Conservation (phyloP, 2,329 filamentous ascomycete genomes). For the Tolypocladium pustulatum region DNA sequence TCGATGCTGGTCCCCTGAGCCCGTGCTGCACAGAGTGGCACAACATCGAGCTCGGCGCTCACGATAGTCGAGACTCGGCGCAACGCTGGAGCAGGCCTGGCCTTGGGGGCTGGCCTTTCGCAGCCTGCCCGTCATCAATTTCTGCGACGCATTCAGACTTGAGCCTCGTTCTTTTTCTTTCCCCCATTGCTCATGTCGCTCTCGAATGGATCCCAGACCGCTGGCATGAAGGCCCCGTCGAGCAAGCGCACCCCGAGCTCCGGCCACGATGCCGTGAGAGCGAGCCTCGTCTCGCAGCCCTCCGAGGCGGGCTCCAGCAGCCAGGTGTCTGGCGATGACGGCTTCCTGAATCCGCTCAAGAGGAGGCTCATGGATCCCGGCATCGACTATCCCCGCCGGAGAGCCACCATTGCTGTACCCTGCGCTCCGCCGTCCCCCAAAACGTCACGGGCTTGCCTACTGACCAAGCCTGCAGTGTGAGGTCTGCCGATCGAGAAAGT, state of each 20-base stretch:
- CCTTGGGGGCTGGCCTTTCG: no score
- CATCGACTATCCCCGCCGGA: constrained; percentile 52
- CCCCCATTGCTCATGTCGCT: not conserved
- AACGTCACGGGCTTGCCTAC: not conserved
- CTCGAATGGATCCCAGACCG: not conserved
- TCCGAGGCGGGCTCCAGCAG: constrained; percentile 35
- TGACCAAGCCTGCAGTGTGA: constrained; percentile 49
- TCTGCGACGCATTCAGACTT: not conserved
- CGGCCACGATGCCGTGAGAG: constrained; percentile 44
- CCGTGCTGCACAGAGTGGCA: not conserved
- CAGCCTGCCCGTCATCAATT: not conserved
- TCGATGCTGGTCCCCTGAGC: not conserved
- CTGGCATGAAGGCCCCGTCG: constrained; percentile 1
- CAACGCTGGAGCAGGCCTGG: not conserved
- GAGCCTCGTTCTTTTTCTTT: not conserved
- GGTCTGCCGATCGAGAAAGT: constrained; percentile 71
- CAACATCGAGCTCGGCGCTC: not conserved
- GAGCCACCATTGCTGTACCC: constrained; percentile 54
- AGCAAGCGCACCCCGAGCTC: constrained; percentile 32
- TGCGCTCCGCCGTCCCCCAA: not conserved
- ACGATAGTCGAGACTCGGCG: not conserved
- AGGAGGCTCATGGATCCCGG: constrained; percentile 50
- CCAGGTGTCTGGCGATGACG: constrained; percentile 40
- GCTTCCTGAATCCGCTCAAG: constrained; percentile 47
- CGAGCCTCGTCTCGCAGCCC: constrained; percentile 44